Evolutionary conservation across 78 protist genomes (phyloP).

Genomic region (Chrysochromulina parva): DNA sequence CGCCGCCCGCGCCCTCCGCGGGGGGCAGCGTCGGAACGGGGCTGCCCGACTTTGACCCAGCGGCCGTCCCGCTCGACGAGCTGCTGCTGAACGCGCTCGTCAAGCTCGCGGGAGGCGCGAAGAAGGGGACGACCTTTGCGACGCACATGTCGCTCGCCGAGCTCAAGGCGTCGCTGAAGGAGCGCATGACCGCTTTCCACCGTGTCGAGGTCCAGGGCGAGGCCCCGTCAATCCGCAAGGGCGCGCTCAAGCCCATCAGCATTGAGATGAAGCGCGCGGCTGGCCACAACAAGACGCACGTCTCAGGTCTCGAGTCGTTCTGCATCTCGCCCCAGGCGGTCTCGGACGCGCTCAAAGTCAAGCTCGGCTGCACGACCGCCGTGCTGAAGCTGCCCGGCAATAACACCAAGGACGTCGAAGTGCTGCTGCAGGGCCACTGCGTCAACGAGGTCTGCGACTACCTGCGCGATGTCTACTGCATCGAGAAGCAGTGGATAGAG

Average conservation of each 20-base stretch:
- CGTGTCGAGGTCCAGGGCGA: not conserved
- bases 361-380: not conserved
- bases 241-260: not conserved
- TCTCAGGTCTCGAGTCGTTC: not conserved
- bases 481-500: not conserved
- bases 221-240: not conserved
- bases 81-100: not conserved
- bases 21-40: too few species aligned
- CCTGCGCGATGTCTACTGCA: not conserved
- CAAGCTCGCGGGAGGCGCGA: not conserved
- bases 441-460: not conserved
- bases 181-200: conserved; percentile 1
- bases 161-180: not conserved
- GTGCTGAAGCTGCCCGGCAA: conserved; percentile 11
- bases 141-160: not conserved
- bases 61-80: not conserved
- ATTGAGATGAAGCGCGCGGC: not conserved
- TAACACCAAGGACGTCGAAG: not conserved
- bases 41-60: too few species aligned
- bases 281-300: conserved; percentile 22
- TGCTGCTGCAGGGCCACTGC: conserved; percentile 30
- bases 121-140: not conserved
- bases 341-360: not conserved
- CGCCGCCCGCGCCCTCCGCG: too few species aligned
- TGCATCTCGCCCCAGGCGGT: not conserved